These are phyloP conservation scores for Umbelopsis sp. DNA, from an alignment of 192 early-diverging fungal genomes.

Conservation along the genomic window DNA sequence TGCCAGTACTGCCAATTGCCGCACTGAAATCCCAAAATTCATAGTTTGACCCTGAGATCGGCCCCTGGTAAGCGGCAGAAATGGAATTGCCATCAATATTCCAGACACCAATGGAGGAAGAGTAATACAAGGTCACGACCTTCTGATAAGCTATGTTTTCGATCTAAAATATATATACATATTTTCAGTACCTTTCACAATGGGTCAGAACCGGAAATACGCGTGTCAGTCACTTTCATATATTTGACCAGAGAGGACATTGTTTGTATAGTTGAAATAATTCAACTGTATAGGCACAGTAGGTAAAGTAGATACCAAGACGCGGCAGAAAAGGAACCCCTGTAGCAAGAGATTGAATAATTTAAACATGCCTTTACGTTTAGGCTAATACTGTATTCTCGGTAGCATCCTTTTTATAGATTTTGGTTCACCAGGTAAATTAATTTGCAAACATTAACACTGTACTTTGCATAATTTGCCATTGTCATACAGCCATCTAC, in stretches of 20 bases:
- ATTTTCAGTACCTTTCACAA: background rate
- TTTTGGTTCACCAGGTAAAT: background rate
- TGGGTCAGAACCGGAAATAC: background rate
- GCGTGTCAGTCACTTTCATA: background rate
- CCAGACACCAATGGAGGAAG: background rate
- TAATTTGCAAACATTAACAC: no score
- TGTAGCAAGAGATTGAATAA: background rate
- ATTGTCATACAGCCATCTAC: no score
- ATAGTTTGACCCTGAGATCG: conserved; percentile 8
- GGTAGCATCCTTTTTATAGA: background rate
- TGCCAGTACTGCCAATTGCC: background rate
- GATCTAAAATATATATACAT: background rate
- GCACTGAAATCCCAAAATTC: conserved; percentile 15
- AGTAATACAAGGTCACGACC: conserved; percentile 16
- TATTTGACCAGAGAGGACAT: conserved; percentile 16
- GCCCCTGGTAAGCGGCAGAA: background rate
- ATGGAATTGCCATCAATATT: conserved; percentile 14
- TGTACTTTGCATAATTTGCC: no score
- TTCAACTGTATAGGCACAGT: conserved; percentile 9
- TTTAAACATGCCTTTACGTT: background rate
- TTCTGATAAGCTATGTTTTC: conserved; percentile 16
- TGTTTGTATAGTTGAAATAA: conserved; percentile 8
- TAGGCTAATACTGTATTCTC: background rate
- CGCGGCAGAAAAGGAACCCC: background rate
- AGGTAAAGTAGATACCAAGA: background rate